These are phyloP conservation scores for Vaccinium corymbosum DNA, from an alignment of 148 eudicot species.

Conservation along the genomic window DNA sequence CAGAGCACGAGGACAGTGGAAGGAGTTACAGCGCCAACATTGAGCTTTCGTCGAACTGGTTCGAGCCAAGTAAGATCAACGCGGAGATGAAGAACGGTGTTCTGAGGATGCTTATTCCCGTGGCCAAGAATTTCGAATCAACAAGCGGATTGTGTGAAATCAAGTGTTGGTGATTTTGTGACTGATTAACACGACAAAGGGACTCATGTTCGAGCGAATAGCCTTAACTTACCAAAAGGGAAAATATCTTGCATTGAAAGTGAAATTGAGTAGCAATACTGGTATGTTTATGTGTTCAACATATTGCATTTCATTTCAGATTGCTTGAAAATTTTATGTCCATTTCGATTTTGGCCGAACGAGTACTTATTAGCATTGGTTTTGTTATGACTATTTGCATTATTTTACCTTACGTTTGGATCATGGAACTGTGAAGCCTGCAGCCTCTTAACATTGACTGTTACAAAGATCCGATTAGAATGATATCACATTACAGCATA, in stretches of 20 bases:
- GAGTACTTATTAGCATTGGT: neutral
- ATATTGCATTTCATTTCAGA: neutral
- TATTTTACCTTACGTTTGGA: no score
- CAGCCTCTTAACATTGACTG: no score
- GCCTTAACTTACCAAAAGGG: neutral
- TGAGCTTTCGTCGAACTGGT: neutral
- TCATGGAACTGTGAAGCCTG: no score
- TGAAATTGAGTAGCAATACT: neutral
- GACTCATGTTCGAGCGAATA: neutral
- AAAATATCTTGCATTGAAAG: neutral
- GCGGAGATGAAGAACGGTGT: neutral
- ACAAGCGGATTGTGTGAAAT: neutral
- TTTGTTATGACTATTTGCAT: no score
- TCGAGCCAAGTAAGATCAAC: neutral
- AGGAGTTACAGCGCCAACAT: neutral
- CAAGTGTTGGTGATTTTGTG: neutral
- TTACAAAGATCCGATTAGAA: no score
- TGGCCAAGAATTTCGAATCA: neutral
- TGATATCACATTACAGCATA: no score
- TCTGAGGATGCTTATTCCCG: constrained; percentile 1
- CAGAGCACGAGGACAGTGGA: neutral
- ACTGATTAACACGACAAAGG: neutral
- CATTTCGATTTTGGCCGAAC: neutral
- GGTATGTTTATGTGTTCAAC: neutral
- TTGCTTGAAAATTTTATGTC: neutral